These are phyloP conservation scores for Populus nigra DNA, from an alignment of 345 rosid species.

Conservation along the genomic window DNA sequence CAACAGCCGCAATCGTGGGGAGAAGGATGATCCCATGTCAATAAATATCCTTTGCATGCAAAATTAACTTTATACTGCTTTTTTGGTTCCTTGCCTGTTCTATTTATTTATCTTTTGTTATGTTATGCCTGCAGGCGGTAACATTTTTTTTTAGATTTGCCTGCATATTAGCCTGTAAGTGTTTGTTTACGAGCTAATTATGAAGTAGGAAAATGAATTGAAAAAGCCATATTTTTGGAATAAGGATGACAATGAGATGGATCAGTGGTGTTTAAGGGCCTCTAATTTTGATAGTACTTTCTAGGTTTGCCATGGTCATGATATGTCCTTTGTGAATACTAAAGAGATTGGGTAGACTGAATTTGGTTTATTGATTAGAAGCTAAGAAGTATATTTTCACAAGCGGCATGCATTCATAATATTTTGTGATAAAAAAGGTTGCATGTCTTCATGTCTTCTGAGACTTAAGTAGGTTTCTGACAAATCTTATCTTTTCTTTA, in stretches of 20 bases:
- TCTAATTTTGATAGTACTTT: neutral
- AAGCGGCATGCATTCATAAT: no score
- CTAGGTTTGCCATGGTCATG: neutral
- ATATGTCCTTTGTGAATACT: neutral
- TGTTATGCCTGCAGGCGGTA: neutral
- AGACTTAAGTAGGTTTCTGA: neutral
- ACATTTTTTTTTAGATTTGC: no score
- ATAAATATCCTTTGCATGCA: constrained; percentile 64
- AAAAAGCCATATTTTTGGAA: neutral
- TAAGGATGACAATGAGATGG: neutral
- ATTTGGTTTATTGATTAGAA: neutral
- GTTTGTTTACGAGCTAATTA: neutral
- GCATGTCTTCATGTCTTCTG: neutral
- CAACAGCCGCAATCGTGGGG: constrained; percentile 81
- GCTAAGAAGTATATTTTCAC: neutral
- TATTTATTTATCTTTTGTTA: neutral
- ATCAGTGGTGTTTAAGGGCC: neutral
- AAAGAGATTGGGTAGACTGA: neutral
- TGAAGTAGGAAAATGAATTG: neutral
- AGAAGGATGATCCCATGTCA: constrained; percentile 68
- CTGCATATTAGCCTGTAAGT: neutral
- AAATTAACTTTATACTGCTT: neutral
- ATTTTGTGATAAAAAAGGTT: neutral
- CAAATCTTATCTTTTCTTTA: neutral
- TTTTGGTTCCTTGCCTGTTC: neutral